Conservation (phyloP, 371 early-diverging fungal genomes). For the Mortierella sp. region DNA sequence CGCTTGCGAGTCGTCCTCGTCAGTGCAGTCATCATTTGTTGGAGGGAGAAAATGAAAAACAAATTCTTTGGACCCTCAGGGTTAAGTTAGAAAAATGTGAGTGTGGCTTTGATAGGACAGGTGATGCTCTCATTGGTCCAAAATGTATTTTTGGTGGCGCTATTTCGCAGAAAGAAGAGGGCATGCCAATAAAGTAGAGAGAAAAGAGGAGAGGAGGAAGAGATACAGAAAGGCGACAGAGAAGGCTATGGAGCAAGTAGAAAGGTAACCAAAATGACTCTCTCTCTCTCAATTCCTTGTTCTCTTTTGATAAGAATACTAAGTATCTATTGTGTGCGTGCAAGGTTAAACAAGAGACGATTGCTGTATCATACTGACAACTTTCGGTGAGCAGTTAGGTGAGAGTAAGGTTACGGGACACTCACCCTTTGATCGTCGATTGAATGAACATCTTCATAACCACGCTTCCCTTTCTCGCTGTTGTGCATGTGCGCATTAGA, state of each 20-base stretch:
- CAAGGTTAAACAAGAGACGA: too few species aligned
- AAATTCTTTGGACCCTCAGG: not conserved
- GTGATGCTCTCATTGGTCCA: not conserved
- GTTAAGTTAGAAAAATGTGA: not conserved
- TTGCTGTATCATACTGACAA: constrained; percentile 1
- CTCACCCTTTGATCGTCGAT: too few species aligned
- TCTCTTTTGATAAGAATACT: too few species aligned
- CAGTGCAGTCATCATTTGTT: constrained; percentile 27
- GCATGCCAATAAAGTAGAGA: not conserved
- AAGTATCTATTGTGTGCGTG: too few species aligned
- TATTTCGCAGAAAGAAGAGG: not conserved
- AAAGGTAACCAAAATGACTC: too few species aligned
- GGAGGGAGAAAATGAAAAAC: not conserved
- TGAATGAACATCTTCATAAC: too few species aligned
- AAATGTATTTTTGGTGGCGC: not conserved
- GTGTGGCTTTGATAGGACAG: not conserved
- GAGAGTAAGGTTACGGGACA: not conserved
- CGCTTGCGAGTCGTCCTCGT: constrained; percentile 46
- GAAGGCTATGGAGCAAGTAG: not conserved
- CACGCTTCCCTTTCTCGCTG: too few species aligned
- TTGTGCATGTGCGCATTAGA: too few species aligned
- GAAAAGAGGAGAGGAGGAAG: not conserved
- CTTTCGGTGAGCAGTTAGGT: not conserved
- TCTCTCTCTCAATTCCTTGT: too few species aligned
- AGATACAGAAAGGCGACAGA: not conserved